Base-by-base conservation (phyloP, 345 rosid species). In the Populus pruinosa region DNA sequence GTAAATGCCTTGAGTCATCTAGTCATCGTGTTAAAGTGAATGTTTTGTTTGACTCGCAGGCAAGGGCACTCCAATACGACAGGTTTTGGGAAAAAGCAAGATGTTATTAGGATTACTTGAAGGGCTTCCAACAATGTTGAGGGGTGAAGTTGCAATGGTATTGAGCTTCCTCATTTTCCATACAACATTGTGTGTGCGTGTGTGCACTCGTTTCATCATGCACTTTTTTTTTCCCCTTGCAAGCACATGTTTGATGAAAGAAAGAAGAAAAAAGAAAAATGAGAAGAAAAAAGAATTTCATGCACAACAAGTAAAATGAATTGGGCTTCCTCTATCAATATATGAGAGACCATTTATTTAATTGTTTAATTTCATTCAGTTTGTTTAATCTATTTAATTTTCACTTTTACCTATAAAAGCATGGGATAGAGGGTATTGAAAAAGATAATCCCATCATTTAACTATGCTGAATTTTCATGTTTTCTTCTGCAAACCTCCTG, bases 111-210 rank as follows among this genome's bases (percentile, higher is more conserved):
- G 99, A 80, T 83, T 96, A 85, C 83, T 96, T 8, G 95, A 96
- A 87, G 97, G 99, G 73, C 88, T 95, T 77, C 89, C 98, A 25
- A 89, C 99, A 11, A 95, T 93, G 99, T 83, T 87, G 78, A 93
- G 88, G 96, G 94, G 92, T 69, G 99, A 96, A 92, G 91, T 93
- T 71, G 94, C 99, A 11, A 90, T 92, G 98, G 98, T 93, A 93
- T 73, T 78, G 38, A 4, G 67, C 64, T 50, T 64, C 12, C 69
- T 5, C 55, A 68, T 16, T 61, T 76, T 64, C 66, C 27, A 62
- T 13, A 63, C 29, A 23, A 25, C 33, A 8, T 10, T 63, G 35
- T 65, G 38, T 6, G 38, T 6, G 18, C 6, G 17, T 23, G 20
- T 0, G 43, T 39, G 14, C 47, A 11, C 47, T 43, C 1, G 47